Base-by-base conservation (phyloP, 805 yeast genomes). In the Barnettozyma salicaria region DNA sequence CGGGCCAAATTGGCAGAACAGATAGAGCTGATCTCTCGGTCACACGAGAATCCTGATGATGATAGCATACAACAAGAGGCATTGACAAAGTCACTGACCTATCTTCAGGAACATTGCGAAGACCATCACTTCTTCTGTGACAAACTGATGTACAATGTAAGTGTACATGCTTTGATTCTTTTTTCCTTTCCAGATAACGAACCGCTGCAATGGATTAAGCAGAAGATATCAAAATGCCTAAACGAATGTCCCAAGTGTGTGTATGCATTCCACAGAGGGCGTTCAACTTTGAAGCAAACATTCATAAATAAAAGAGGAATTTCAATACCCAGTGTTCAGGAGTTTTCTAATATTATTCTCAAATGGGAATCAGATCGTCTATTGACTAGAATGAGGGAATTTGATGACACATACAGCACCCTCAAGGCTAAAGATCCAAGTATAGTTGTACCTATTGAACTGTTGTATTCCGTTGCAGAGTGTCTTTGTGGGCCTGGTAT, bases 121-220 rank as follows among this genome's bases (percentile, higher is more conserved):
- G 57, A 53, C 18, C 48, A 40, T 27, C 84, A 80, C 45, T 58
- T 74, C 48, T 81, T 78, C 53, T 80, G 88, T 56, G 72, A 77
- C 48, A 61, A 61, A 7, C 55, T 55, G 21, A 60, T 72, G 41
- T 61, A 60, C 28, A 70, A 74, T 3, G 64, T 76, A 16, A 63
- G 80, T 8, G 64, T 70, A 11, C 78, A 78, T 50, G 60, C 71
- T 8, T 55, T 80, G 37, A 72, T 81, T 12, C 59, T 78, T 41
- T 78, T 79, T 52, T 78, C 88, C 4, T 78, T 80, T 48, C 67
- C 68, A 3, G 72, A 65, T 19, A 63, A 63, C 26, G 67, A 63
- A n/a, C 67, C 70, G 1, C 61, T 70, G 13, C 49, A 49, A 5
- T 68, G 74, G 67, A 56, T 69, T 37, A 64, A 67, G 33, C 61